Evolutionary conservation across 139 green algal genomes (phyloP), one percentile per base, ranked within the genome.

Genomic region (Microglena sp.): DNA sequence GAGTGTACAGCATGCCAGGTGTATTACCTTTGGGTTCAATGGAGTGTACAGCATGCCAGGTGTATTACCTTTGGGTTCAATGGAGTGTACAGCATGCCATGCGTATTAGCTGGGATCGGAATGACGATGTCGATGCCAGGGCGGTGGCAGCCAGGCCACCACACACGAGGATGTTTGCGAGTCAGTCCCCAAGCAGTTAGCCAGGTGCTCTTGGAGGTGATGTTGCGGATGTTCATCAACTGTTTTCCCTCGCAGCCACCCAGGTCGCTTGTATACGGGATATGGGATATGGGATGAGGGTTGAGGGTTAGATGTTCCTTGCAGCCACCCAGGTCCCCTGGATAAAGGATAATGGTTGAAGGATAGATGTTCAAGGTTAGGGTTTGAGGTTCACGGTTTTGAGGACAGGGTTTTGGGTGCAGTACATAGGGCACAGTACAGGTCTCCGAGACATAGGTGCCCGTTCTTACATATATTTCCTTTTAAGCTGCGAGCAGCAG

Each of bases 181-280:
- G 72, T 75, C 0, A 79, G 67, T 2, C 72, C 72, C 72, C 72
- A 79, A 5, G 72, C 67, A 4, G 72, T 79, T 28, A 79, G 11
- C 72, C 72, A 79, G 18, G 54, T 67, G 5, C 46, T 22, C 15
- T 35, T 22, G 21, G 55, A 34, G 0, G 72, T 79, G 24, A 63
- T 18, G 59, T 75, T 75, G 36, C 72, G 67, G 24, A 79, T 60
- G 33, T 59, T 46, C 72, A 79, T 79, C n/a, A 79, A 63, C 35
- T 79, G 57, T 18, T 56, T 45, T 45, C 72, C 72, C 67, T 79
- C 72, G 56, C 72, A 79, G 22, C 67, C 72, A 30, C 72, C 72
- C 40, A 79, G 62, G 40, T 79, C 72, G 32, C 71, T 66, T 78
- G 71, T 29, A 26, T 15, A 54, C 56, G 40, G 11, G 11, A 50